These are phyloP conservation scores for Ambrosia artemisiifolia DNA, from an alignment of 129 eudicot genomes.

Conservation along the genomic window DNA sequence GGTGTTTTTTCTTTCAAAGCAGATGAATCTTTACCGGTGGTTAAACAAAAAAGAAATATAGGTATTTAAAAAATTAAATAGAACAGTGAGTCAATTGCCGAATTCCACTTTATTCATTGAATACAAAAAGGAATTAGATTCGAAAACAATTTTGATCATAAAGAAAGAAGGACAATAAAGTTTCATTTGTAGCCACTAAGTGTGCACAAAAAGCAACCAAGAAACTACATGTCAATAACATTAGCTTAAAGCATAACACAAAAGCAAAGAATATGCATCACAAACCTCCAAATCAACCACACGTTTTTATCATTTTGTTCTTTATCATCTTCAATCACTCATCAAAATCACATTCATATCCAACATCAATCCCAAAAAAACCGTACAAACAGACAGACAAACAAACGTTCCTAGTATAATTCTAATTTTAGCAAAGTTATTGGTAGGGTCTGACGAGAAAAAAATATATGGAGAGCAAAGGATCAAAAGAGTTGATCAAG, in stretches of 20 bases:
- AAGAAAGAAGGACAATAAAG: constrained; percentile 23
- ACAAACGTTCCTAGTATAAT: too few species aligned
- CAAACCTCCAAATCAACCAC: constrained; percentile 9
- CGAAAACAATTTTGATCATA: constrained; percentile 29
- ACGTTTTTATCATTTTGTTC: constrained; percentile 15
- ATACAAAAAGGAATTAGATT: constrained; percentile 38
- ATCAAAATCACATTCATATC: constrained; percentile 18
- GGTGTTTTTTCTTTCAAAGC: too few species aligned
- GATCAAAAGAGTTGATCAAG: constrained; percentile 48
- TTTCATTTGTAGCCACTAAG: constrained; percentile 31
- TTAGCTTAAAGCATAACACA: constrained; percentile 50
- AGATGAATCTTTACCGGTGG: too few species aligned
- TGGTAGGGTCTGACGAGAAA: too few species aligned
- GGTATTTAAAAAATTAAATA: background rate
- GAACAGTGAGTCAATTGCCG: too few species aligned
- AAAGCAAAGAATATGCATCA: constrained; percentile 49
- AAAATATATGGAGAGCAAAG: constrained; percentile 38
- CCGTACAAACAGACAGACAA: background rate
- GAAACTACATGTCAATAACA: constrained; percentile 36
- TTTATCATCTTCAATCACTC: constrained; percentile 7
- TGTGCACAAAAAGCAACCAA: constrained; percentile 51
- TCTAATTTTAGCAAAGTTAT: too few species aligned
- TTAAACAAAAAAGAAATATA: background rate
- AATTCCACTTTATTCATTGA: background rate
- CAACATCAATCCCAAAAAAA: background rate